Percentiles rank a stretch among this genome's conserved stretches.
These are phyloP conservation scores for Colletotrichum karsti DNA, from an alignment of 2,329 filamentous ascomycete species.

Conservation along the genomic window DNA sequence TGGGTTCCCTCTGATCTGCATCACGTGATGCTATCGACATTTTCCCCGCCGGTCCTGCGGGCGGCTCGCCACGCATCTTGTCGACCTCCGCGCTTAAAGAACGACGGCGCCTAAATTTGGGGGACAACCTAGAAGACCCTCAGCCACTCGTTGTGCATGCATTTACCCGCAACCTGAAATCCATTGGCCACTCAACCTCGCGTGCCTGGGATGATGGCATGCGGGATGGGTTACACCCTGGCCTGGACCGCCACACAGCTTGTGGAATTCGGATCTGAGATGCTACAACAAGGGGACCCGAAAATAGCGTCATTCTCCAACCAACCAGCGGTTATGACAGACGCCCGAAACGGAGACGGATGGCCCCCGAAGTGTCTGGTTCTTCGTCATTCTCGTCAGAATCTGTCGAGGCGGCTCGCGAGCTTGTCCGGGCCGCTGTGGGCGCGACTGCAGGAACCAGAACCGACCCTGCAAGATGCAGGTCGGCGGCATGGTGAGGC, in stretches of 20 bases:
- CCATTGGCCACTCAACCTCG: constrained; percentile 18
- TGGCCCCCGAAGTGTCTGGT: constrained; percentile 14
- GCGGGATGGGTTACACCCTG: constrained; percentile 22
- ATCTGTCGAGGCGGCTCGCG: constrained; percentile 20
- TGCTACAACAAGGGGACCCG: constrained; percentile 12
- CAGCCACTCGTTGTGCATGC: constrained; percentile 26
- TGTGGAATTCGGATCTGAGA: constrained; percentile 15
- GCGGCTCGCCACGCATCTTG: constrained; percentile 8
- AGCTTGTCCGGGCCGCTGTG: constrained; percentile 19
- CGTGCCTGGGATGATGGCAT: constrained; percentile 3
- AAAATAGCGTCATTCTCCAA: constrained; percentile 22
- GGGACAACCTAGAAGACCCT: constrained; percentile 6
- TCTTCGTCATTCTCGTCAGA: constrained; percentile 12
- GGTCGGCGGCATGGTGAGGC: constrained; percentile 26
- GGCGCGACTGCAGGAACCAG: constrained; percentile 28
- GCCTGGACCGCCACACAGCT: constrained; percentile 20
- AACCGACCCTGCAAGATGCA: constrained; percentile 19
- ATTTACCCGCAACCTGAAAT: neutral
- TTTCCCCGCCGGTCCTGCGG: constrained; percentile 4
- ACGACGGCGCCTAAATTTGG: constrained; percentile 22
- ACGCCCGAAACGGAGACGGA: constrained; percentile 19
- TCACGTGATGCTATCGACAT: constrained; percentile 15
- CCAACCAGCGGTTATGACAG: constrained; percentile 23
- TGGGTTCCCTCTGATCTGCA: neutral
- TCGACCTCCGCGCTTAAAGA: constrained; percentile 22